Evolutionary conservation across 176 grass and related monocot genomes (phyloP).

Genomic region (Oryza glumipatula): DNA sequence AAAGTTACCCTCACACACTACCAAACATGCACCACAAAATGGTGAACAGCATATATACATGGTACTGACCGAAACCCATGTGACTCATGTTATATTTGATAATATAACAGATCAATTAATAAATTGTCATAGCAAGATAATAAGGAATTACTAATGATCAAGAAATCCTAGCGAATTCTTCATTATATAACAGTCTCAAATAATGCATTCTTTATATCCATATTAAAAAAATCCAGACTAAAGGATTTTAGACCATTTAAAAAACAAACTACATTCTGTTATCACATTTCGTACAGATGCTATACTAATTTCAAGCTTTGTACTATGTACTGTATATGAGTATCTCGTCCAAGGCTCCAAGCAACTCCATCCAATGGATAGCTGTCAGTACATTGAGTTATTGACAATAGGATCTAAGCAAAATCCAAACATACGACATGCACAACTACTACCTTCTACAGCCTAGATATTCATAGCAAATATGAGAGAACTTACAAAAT

Average conservation of each 20-base stretch:
- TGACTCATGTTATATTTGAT: constrained; percentile 23
- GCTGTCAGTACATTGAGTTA: not conserved
- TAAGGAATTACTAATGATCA: not conserved
- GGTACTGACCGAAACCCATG: not conserved
- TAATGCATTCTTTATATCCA: not conserved
- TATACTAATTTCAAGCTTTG: not conserved
- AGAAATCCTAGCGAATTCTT: not conserved
- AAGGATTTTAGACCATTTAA: not conserved
- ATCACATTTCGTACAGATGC: constrained; percentile 3
- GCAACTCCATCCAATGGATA: not conserved
- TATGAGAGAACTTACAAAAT: constrained; percentile 75
- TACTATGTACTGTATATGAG: not conserved
- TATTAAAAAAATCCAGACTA: not conserved
- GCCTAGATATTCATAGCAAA: constrained; percentile 10
- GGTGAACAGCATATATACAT: not conserved
- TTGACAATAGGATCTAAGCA: not conserved
- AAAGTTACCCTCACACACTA: not conserved
- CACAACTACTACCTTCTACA: not conserved
- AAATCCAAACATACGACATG: constrained; percentile 10
- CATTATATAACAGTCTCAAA: not conserved
- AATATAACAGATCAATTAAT: not conserved
- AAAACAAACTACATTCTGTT: not conserved
- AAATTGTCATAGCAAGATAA: constrained; percentile 12
- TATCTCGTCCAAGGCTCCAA: not conserved
- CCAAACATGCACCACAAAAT: not conserved